phyloP scores from a whole-genome alignment of 805 yeast species.

The Isabelozyma rhagii region DNA sequence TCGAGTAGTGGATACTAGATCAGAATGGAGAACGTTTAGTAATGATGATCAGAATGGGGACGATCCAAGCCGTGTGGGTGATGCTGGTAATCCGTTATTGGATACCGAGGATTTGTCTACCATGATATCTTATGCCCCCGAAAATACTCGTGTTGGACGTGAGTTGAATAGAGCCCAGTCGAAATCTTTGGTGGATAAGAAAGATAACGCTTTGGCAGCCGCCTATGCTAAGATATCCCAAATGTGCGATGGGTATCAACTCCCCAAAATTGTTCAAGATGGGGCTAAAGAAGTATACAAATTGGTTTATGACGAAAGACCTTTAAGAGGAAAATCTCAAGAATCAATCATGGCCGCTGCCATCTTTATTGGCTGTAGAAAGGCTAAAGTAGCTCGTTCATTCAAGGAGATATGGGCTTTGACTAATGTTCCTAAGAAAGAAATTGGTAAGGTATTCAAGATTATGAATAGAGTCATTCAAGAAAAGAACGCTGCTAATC shows the following conservation, averaged over 20 bases:
- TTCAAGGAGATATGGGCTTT: conserved; percentile 95
- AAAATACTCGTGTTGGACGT: conserved; percentile 81
- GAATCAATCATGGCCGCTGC: conserved; percentile 97
- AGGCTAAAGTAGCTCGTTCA: conserved; percentile 90
- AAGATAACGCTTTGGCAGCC: conserved; percentile 80
- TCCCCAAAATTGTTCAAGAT: conserved; percentile 94
- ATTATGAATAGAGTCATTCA: conserved; percentile 63
- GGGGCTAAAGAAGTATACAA: conserved; percentile 97
- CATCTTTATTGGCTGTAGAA: conserved; percentile 89
- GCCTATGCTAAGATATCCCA: conserved; percentile 91
- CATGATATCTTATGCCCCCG: conserved; percentile 83
- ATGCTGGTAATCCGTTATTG: conserved; percentile 87
- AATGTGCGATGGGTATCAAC: conserved; percentile 94
- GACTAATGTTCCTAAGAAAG: conserved; percentile 90
- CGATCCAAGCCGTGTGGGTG: conserved; percentile 99
- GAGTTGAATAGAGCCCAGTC: conserved; percentile 90
- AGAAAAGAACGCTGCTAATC: conserved; percentile 53
- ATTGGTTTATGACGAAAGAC: conserved; percentile 81
- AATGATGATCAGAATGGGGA: conserved; percentile 98
- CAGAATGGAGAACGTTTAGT: conserved; percentile 98
- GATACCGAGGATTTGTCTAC: conserved; percentile 92
- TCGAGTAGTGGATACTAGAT: conserved; percentile 87
- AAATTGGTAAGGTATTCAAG: conserved; percentile 87
- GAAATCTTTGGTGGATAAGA: conserved; percentile 78
- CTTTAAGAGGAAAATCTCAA: conserved; percentile 84